Base-by-base conservation (phyloP, 306 rosid genomes). In the Parietaria judaica region DNA sequence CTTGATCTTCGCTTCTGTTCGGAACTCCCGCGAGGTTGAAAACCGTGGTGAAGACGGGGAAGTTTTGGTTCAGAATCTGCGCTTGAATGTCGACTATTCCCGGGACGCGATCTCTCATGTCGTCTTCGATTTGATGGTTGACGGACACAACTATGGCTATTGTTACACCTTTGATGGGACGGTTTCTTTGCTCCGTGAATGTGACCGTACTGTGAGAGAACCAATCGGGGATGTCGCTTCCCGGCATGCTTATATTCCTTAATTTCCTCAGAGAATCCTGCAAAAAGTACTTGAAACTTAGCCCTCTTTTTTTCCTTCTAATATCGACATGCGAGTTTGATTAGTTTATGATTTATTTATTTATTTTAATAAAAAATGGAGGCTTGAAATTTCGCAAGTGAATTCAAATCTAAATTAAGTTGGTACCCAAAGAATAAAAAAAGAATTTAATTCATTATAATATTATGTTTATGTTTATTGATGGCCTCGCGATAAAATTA, bases 151-250 rank as follows among this genome's bases (percentile, higher is more conserved):
- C 66, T 45, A 69, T 80, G 13, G 80, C 80, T 38, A 84, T 41
- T 15, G 78, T 55, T 23, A 76, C 75, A 48, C 80, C 73, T 72
- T 63, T 79, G 61, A 79, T 59, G 35, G 63, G 72, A 49, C 64
- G 62, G 70, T 79, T 79, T 68, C 70, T 68, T 48, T 13, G 66
- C 44, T 77, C 71, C 31, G 81, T 63, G 66, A 79, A 81, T 64
- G 54, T 66, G 6, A 87, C 70, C 53, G 46, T 52, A 52, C 67
- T 66, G 66, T 69, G 66, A 44, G 78, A 69, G 65, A 81, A 74
- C 95, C 90, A 84, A 54, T 75, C 74, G 7, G 88, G 90, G 58
- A 86, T 67, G 63, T 47, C 71, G 57, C 68, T 63, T 71, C 95
- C 88, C 4, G 88, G 95, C 73, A 79, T 86, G 67, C 81, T 79